These are phyloP conservation scores for thale cress (Arabidopsis thaliana) DNA, from an alignment of 345 rosid genomes.

Conservation along the genomic window DNA sequence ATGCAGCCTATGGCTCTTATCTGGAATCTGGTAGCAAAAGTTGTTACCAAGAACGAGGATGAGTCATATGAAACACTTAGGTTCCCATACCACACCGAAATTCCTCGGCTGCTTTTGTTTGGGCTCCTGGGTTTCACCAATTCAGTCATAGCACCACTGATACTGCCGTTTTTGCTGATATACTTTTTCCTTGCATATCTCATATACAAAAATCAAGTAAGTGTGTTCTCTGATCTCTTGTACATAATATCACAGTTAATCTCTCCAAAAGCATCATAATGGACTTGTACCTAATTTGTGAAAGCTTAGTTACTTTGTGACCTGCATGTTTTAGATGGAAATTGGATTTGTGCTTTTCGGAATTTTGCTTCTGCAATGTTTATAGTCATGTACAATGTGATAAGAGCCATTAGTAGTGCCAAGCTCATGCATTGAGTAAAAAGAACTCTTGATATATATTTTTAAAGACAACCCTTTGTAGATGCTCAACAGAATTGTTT, in stretches of 20 bases:
- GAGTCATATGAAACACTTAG: constrained; percentile 52
- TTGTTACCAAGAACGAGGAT: constrained; percentile 50
- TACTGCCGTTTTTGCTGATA: constrained; percentile 73
- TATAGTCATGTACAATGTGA: not conserved
- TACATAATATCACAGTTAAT: not conserved
- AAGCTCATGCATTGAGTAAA: not conserved
- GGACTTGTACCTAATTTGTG: not conserved
- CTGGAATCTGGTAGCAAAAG: constrained; percentile 56
- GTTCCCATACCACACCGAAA: constrained; percentile 88
- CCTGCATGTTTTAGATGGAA: not conserved
- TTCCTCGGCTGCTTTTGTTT: constrained; percentile 80
- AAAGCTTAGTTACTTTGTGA: not conserved
- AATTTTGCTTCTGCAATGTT: not conserved
- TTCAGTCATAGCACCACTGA: constrained; percentile 81
- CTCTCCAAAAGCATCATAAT: not conserved
- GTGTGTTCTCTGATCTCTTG: constrained; percentile 1
- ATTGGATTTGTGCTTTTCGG: not conserved
- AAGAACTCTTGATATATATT: not conserved
- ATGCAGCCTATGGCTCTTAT: constrained; percentile 71
- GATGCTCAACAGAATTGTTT: constrained; percentile 18
- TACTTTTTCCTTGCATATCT: constrained; percentile 76
- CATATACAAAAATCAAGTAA: constrained; percentile 83
- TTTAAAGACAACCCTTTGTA: not conserved
- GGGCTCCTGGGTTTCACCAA: constrained; percentile 88
- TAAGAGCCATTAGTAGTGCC: not conserved